These are phyloP conservation scores for Diphasiastrum complanatum DNA, from an alignment of 83 land plant genomes.

Conservation along the genomic window DNA sequence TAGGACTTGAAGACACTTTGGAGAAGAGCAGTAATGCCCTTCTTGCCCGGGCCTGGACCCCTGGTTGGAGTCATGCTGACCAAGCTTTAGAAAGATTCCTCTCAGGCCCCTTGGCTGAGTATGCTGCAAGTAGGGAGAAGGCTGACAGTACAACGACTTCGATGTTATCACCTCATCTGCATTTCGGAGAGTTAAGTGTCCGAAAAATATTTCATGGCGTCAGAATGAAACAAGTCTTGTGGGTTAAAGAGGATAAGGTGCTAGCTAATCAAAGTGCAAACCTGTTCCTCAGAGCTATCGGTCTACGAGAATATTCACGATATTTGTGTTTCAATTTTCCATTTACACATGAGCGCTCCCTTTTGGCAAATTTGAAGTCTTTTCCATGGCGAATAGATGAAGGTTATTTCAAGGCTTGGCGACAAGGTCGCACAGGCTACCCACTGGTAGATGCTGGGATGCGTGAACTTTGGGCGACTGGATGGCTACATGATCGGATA, in stretches of 20 bases:
- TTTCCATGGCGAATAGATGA: slow-evolving; percentile 37
- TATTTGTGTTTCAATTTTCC: slow-evolving; percentile 34
- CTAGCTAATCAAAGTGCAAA: slow-evolving; percentile 17
- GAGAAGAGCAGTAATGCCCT: slow-evolving; percentile 37
- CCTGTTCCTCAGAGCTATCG: slow-evolving; percentile 27
- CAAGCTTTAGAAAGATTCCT: slow-evolving; percentile 24
- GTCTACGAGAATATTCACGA: slow-evolving; percentile 32
- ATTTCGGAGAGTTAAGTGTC: slow-evolving; percentile 32
- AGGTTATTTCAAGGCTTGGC: slow-evolving; percentile 31
- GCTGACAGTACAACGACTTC: slow-evolving; percentile 27
- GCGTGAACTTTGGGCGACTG: slow-evolving; percentile 38
- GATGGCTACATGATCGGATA: slow-evolving; percentile 32
- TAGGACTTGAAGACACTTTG: slow-evolving; percentile 23
- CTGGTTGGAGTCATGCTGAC: slow-evolving; percentile 30
- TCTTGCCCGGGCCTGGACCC: slow-evolving; percentile 27
- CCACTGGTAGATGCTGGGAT: slow-evolving; percentile 38
- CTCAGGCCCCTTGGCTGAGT: slow-evolving; percentile 18
- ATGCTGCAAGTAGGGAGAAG: slow-evolving; percentile 21
- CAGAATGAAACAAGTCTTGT: slow-evolving; percentile 21
- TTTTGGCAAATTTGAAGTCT: slow-evolving; percentile 27
- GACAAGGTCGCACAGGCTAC: slow-evolving; percentile 35
- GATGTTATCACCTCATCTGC: slow-evolving; percentile 29
- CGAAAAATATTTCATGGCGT: slow-evolving; percentile 27
- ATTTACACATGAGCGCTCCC: slow-evolving; percentile 35
- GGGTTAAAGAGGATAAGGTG: slow-evolving; percentile 17